Base-by-base conservation (phyloP, 371 early-diverging fungal genomes). In the Mucor sp. region DNA sequence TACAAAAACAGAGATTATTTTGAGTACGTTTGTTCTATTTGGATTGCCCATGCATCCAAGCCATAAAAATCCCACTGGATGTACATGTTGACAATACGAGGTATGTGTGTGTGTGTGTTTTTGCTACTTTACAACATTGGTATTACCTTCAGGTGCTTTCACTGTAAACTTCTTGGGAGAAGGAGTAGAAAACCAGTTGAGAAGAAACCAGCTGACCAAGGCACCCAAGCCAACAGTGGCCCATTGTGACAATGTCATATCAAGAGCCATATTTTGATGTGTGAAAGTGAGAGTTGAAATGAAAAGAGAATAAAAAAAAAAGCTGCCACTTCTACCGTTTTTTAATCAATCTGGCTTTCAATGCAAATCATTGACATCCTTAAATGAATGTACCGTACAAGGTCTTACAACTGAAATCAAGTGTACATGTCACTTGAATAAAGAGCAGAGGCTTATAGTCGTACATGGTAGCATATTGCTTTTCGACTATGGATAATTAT, bases 91-190 rank as follows among this genome's bases (percentile, higher is more conserved):
- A 47, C 47, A 37, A 0, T 47, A 5, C 47, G 9, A 21, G 19
- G 21, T 5, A 30, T 30, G 30, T 61, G 57, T 58, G 39, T 30
- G 30, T 21, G 30, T 61, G 57, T 58, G 39, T 30, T 37, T 21
- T 21, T 60, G 55, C 47, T 33, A 41, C 25, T 60, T 72, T 78
- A 65, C 57, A 43, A 41, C 19, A n/a, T 64, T 19, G 28, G 39
- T 35, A 48, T 61, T 67, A 82, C 83, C 78, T 60, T 71, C 74
- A 60, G 83, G 83, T 37, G 62, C 66, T 32, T 67, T 35, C 1
- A 83, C 83, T 21, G 66, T 63, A 37, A 83, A 83, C 65, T 68
- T 71, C 41, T 78, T 71, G 3, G 71, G 71, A 27, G 76, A 73
- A 19, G 75, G 77, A n/a, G 67, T 63, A 27, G 76, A 62, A 3